These are phyloP conservation scores for Corynespora cassiicola DNA, from an alignment of 2,329 filamentous ascomycete genomes.

Conservation along the genomic window DNA sequence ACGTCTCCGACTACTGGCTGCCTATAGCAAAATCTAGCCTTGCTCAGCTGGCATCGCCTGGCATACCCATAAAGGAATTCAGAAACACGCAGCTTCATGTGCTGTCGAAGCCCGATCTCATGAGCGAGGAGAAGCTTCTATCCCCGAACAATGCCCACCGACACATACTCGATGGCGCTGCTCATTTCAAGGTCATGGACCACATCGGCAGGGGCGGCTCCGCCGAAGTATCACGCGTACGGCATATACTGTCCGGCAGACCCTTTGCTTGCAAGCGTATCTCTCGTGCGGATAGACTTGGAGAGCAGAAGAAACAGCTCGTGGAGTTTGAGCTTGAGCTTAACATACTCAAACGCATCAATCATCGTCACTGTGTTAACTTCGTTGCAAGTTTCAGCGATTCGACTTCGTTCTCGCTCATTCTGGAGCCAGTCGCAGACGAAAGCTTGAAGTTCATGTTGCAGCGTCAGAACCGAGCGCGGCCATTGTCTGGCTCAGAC, in stretches of 20 bases:
- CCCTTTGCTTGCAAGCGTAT: constrained; percentile 23
- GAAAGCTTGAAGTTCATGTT: constrained; percentile 28
- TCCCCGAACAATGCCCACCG: constrained; percentile 13
- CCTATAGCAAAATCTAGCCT: constrained; percentile 11
- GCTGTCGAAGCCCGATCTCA: constrained; percentile 17
- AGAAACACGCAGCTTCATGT: constrained; percentile 16
- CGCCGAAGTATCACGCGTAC: constrained; percentile 18
- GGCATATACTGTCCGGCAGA: constrained; percentile 21
- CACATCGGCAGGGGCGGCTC: constrained; percentile 20
- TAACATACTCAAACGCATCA: constrained; percentile 16
- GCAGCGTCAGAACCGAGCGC: constrained; percentile 18
- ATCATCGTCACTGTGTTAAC: constrained; percentile 20
- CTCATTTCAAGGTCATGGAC: constrained; percentile 20
- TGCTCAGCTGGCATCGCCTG: constrained; percentile 10
- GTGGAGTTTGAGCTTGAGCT: constrained; percentile 22
- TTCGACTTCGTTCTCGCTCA: constrained; percentile 21
- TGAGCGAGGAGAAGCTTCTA: constrained; percentile 22
- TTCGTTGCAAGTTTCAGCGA: constrained; percentile 23
- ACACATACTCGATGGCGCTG: constrained; percentile 12
- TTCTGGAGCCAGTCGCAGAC: constrained; percentile 24
- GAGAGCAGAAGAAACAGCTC: constrained; percentile 18
- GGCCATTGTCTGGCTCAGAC: constrained; percentile 13
- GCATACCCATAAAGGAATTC: constrained; percentile 10
- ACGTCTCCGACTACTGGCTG: constrained; percentile 21
- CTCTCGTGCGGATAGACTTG: constrained; percentile 13